phyloP scores from a whole-genome alignment of 2,329 filamentous ascomycete species.

The Fusarium sp. region DNA sequence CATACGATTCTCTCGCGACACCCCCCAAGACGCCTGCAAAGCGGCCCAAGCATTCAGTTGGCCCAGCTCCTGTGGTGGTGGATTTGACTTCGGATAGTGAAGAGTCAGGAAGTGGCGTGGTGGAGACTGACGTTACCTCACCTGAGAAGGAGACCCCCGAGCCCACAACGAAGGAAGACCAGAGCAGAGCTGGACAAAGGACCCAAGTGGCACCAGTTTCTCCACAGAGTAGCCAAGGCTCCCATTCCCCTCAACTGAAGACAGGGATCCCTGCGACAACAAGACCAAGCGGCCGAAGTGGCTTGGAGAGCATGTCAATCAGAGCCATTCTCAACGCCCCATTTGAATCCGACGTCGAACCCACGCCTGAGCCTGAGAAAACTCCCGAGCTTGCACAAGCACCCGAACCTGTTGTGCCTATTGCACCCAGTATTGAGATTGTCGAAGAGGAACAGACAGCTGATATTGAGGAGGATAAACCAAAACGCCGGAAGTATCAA shows the following conservation, averaged over 20 bases:
- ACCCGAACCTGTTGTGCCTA: slow-evolving; percentile 27
- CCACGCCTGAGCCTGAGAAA: slow-evolving; percentile 34
- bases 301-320: slow-evolving; percentile 52
- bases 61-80: slow-evolving; percentile 48
- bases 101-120: slow-evolving; percentile 47
- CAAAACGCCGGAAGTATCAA: slow-evolving; percentile 56
- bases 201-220: slow-evolving; percentile 48
- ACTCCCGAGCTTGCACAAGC: slow-evolving; percentile 22
- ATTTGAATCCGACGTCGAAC: slow-evolving; percentile 32
- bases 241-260: slow-evolving; percentile 45
- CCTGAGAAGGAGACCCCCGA: slow-evolving; percentile 66
- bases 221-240: slow-evolving; percentile 50
- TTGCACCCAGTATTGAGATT: slow-evolving; percentile 46
- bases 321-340: slow-evolving; percentile 53
- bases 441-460: slow-evolving; percentile 35
- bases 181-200: slow-evolving; percentile 13
- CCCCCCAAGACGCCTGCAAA: slow-evolving; percentile 72
- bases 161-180: slow-evolving; percentile 45
- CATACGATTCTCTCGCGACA: slow-evolving; percentile 63
- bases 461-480: slow-evolving; percentile 31
- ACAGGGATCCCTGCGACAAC: slow-evolving; percentile 5
- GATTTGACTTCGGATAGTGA: slow-evolving; percentile 52
- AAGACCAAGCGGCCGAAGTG: slow-evolving; percentile 25
- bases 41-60: slow-evolving; percentile 57
- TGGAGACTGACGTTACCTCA: slow-evolving; percentile 64